These are phyloP conservation scores for Zygosaccharomyces pseudorouxii DNA, from an alignment of 805 yeast genomes.

Conservation along the genomic window DNA sequence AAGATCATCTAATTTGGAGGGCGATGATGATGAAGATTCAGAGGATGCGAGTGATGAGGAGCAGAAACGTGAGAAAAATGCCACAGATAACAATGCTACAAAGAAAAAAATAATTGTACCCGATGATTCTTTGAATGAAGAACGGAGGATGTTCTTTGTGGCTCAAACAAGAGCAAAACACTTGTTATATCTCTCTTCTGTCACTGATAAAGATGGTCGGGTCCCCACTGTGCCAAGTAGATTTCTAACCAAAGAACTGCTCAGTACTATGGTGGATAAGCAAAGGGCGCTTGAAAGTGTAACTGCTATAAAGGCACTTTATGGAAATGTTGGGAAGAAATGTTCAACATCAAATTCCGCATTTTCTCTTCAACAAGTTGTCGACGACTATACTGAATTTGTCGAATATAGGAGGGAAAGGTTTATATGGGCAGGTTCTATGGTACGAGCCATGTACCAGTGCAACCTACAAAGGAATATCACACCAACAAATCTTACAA, in stretches of 20 bases:
- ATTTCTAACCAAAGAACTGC: slow-evolving; percentile 28
- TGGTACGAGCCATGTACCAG: slow-evolving; percentile 18
- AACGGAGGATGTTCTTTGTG: slow-evolving; percentile 79
- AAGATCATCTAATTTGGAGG: slow-evolving; percentile 25
- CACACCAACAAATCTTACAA: slow-evolving; percentile 1
- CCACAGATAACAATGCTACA: slow-evolving; percentile 13
- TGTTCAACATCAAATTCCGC: slow-evolving; percentile 3
- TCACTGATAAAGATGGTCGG: slow-evolving; percentile 19
- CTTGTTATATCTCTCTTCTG: slow-evolving; percentile 42
- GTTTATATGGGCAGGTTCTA: slow-evolving; percentile 30
- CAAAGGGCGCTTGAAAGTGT: slow-evolving; percentile 26
- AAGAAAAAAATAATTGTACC: slow-evolving; percentile 5
- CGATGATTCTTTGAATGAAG: slow-evolving; percentile 53
- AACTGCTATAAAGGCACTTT: slow-evolving; percentile 22
- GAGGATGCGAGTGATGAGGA: slow-evolving; percentile 15
- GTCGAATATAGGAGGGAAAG: slow-evolving; percentile 27
- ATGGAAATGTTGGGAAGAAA: slow-evolving; percentile 16
- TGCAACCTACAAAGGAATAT: slow-evolving; percentile 22
- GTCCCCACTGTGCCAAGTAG: slow-evolving; percentile 28
- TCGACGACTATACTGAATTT: slow-evolving; percentile 29
- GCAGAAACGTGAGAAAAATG: not conserved
- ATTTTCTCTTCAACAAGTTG: slow-evolving; percentile 25
- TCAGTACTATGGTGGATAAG: slow-evolving; percentile 26
- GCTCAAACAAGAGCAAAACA: slow-evolving; percentile 80
- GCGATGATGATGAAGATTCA: slow-evolving; percentile 25